Evolutionary conservation across 345 rosid genomes (phyloP), one percentile per base, ranked within the genome.

Genomic region (Syzygium grande): DNA sequence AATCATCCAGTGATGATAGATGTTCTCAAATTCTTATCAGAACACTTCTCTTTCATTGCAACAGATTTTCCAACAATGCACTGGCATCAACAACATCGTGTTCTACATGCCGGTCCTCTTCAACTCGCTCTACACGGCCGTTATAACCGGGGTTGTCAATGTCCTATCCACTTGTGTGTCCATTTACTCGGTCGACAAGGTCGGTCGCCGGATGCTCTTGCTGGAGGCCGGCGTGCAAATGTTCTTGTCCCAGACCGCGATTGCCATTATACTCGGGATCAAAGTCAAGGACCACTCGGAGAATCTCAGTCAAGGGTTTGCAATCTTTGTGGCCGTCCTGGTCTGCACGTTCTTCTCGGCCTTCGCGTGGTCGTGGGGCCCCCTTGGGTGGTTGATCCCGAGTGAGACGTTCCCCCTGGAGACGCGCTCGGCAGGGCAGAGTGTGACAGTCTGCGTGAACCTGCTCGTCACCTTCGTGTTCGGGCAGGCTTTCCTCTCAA

Each of bases 351-450:
- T 94, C n/a, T 97, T 98, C 27, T 93, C 99, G 9, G 94, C 98
- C 29, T 98, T 98, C 25, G 99, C 99, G 0, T 96, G 99, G 99
- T 98, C 99, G 1, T 98, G 99, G 99, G 99, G 99, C 5, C 99
- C 99, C 17, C 94, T 98, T 6, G 99, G 98, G 23, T 96, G 99
- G 98, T 91, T 98, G 38, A 98, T 98, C 65, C 99, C 99, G 0
- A 98, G 99, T 21, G 99, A 98, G 84, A 98, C 96, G 1, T 98
- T 98, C 92, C 99, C 98, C 17, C 86, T 98, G 7, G 99, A 96
- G 93, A 98, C 98, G 1, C 97, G 99, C 3, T 96, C 99, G 1
- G 99, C 97, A 0, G 99, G 99, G 27, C 99, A 96, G 92, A 96
- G 99, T 87, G 95, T 98, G n/a, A 95, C 99, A 0, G 99, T 98